phyloP scores from a whole-genome alignment of 768 basidiomycete species.

The Termitomyces sp. region DNA sequence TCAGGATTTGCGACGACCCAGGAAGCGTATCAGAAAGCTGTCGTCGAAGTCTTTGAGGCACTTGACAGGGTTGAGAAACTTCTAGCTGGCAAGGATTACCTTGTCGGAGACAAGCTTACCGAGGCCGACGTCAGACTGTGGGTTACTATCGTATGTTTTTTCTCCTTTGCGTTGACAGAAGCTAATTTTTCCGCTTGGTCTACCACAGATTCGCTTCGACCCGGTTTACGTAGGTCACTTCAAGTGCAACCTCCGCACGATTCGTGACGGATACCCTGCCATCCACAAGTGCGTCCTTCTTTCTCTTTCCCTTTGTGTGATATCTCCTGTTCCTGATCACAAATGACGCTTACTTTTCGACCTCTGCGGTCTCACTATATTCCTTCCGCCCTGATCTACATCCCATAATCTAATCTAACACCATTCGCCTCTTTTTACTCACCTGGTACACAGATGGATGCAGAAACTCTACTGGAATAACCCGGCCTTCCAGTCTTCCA shows the following conservation, averaged over 20 bases:
- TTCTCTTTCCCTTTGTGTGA: background rate
- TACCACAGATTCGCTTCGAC: constrained; percentile 76
- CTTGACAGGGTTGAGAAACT: constrained; percentile 82
- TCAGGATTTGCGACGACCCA: constrained; percentile 84
- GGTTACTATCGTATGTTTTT: constrained; percentile 78
- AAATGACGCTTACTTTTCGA: background rate
- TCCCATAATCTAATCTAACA: background rate
- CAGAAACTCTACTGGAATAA: constrained; percentile 91
- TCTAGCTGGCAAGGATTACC: constrained; percentile 75
- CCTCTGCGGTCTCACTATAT: too few relatives aligned
- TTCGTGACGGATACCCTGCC: constrained; percentile 71
- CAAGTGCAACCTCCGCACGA: constrained; percentile 87
- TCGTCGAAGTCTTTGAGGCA: constrained; percentile 59
- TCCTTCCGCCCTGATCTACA: background rate
- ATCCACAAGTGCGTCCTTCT: constrained; percentile 6
- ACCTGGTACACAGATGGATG: constrained; percentile 56
- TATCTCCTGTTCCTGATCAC: background rate
- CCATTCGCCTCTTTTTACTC: background rate
- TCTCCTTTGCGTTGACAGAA: background rate
- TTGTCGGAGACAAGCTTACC: constrained; percentile 81
- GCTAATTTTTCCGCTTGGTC: background rate
- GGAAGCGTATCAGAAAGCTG: constrained; percentile 65
- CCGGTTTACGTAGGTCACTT: constrained; percentile 90
- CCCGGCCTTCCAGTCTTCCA: constrained; percentile 82
- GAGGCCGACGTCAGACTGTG: constrained; percentile 86